Percentiles rank a stretch among this genome's conserved stretches.
These are phyloP conservation scores for Balansia obtecta DNA, from an alignment of 2,329 filamentous ascomycete genomes.

Conservation along the genomic window DNA sequence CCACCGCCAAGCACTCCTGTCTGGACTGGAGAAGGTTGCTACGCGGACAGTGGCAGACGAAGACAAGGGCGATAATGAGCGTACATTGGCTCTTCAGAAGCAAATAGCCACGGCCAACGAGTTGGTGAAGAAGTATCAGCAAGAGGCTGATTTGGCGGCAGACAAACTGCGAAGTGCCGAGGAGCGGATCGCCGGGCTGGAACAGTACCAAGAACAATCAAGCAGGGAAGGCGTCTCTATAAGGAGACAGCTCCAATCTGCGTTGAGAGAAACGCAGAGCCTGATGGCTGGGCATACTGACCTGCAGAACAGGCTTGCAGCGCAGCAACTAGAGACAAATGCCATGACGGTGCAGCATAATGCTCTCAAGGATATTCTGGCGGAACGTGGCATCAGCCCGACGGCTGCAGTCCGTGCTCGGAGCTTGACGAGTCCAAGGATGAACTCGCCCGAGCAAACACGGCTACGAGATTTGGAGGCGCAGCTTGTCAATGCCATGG, in stretches of 20 bases:
- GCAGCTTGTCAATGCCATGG: constrained; percentile 64
- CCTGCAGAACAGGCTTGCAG: constrained; percentile 68
- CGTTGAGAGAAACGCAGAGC: constrained; percentile 72
- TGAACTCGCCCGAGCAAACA: constrained; percentile 66
- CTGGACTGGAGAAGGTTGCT: constrained; percentile 66
- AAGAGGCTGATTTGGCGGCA: constrained; percentile 73
- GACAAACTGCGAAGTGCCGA: constrained; percentile 87
- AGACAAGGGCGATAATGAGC: constrained; percentile 45
- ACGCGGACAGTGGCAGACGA: constrained; percentile 37
- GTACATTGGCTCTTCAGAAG: constrained; percentile 60
- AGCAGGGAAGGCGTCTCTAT: constrained; percentile 86
- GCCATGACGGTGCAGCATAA: constrained; percentile 85
- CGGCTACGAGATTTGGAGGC: constrained; percentile 79
- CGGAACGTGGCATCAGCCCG: constrained; percentile 76
- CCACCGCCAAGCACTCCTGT: constrained; percentile 71
- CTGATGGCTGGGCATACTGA: constrained; percentile 72
- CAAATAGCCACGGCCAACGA: constrained; percentile 69
- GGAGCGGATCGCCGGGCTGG: constrained; percentile 89
- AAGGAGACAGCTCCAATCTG: constrained; percentile 75
- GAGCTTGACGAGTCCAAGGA: constrained; percentile 55
- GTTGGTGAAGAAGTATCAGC: constrained; percentile 77
- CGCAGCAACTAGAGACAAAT: constrained; percentile 86
- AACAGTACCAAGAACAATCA: constrained; percentile 94
- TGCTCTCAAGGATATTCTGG: constrained; percentile 83
- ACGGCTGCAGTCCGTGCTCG: constrained; percentile 60